Base-by-base conservation (phyloP, 164 flowering plant species). In the Liquidambar formosana region DNA sequence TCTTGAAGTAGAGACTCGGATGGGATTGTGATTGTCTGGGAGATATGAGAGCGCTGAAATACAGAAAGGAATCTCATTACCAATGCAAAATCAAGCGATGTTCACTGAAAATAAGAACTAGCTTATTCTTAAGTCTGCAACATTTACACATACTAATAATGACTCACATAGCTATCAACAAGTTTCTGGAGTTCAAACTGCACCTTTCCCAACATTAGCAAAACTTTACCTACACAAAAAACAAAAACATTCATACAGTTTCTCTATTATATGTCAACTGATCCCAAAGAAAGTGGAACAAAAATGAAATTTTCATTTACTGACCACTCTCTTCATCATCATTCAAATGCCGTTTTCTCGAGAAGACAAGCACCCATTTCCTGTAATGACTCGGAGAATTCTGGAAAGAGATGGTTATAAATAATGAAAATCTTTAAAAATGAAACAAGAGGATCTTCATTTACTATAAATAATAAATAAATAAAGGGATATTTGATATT, bases 1-100 rank as follows among this genome's bases (percentile, higher is more conserved):
- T 94, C 97, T 73, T 86, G 89, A 19, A 94, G 92, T 81, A 94
- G 97, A 66, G 96, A 92, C 72, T 92, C 96, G 47, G 97, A 94
- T 38, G 98, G 98, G 44, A 78, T 76, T 68, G 95, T 83, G 63
- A 94, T 90, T 23, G 98, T 94, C 81, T 84, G 89, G 63, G 71
- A 67, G 70, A 94, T 84, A 83, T 94, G 96, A 59, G 91, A 83
- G 18, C 98, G 88, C 98, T 92, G 96, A 69, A 86, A 78, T 14
- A 66, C 10, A 13, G 71, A 64, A 73, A 18, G 16, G 52, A 38
- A 71, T 25, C 18, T 60, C 19, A 48, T 57, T 54, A 57, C 16
- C 26, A 59, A 0, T 61, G 18, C 41, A 44, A 13, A 69, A 41
- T 4, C 46, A 53, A 18, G 21, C 3, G 44, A 38, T 21, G 16